Base-by-base conservation (phyloP, 805 yeast species). In the Pichia manshurica region DNA sequence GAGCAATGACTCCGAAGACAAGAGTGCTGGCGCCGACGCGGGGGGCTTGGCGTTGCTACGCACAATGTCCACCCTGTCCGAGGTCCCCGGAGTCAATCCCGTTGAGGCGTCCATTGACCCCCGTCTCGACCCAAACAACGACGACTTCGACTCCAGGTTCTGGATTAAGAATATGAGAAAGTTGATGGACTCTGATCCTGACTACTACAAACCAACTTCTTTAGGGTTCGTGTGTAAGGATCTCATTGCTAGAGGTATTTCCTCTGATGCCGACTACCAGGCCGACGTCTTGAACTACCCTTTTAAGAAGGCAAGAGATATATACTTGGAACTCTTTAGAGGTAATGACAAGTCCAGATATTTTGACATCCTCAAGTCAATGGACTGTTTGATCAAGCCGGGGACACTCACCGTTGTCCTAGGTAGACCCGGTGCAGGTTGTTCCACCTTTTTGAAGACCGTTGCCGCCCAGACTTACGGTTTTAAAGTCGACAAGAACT, bases 371-470 rank as follows among this genome's bases (percentile, higher is more conserved):
- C 68, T 77, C 60, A 78, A 79, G 56, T 71, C 82, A 22, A 79
- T 80, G 84, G 84, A 80, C 56, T 86, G 81, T 12, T 49, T 73
- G 3, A 64, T 81, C 44, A 64, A 63, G 40, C 81, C 85, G 1
- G 87, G 87, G 39, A 81, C 80, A 49, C 64, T 82, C 45, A 73
- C 82, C 12, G 82, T 82, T 44, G 87, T 84, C 5, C 66, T 84
- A 39, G 91, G 91, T 44, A 74, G 89, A 62, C 90, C 91, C 1
- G 90, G 91, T 55, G 79, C 87, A 10, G 87, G 88, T 46, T 82
- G 87, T 59, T 73, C 87, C 3, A 81, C 87, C 0, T 66, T 82
- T 39, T 64, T 82, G 53, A 81, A 81, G 56, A 71, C 84, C 4
- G 67, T 81, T 25, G 67, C 82, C 31, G 61, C 79, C 36, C 75